Evolutionary conservation across 495 filamentous ascomycete genomes (phyloP).

Genomic region (Poronia punctata): DNA sequence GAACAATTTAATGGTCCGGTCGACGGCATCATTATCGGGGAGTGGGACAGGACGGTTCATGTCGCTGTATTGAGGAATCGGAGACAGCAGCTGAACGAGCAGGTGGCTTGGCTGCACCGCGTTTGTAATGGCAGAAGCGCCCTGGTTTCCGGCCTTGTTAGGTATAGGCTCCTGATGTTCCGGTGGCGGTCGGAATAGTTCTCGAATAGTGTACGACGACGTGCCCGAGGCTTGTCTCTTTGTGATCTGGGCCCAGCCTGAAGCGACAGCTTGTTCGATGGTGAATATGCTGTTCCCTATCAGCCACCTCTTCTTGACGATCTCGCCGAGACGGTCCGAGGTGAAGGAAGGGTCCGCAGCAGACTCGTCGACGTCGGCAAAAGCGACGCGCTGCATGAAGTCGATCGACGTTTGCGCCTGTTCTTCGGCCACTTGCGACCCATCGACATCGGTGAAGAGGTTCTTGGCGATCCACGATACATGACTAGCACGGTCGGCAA

Average conservation of each 20-base stretch:
- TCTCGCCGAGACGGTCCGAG: conserved; percentile 55
- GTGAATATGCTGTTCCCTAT: conserved; percentile 82
- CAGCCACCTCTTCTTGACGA: conserved; percentile 73
- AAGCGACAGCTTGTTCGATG: conserved; percentile 67
- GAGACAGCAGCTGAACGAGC: conserved; percentile 70
- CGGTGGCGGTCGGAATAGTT: conserved; percentile 60
- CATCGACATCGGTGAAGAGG: conserved; percentile 66
- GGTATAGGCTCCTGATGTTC: conserved; percentile 53
- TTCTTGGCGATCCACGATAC: conserved; percentile 90
- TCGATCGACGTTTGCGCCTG: conserved; percentile 91
- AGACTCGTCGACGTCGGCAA: conserved; percentile 72
- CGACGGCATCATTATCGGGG: conserved; percentile 73
- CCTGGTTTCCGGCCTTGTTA: conserved; percentile 26
- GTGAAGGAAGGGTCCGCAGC: conserved; percentile 59
- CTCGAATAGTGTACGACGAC: conserved; percentile 66
- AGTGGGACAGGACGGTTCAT: conserved; percentile 66
- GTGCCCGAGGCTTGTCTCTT: conserved; percentile 81
- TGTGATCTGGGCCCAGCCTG: conserved; percentile 71
- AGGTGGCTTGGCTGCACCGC: conserved; percentile 74
- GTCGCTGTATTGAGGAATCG: conserved; percentile 54
- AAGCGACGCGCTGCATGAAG: conserved; percentile 88
- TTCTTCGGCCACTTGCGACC: conserved; percentile 73
- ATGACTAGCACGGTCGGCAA: conserved; percentile 73
- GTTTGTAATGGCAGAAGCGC: conserved; percentile 34
- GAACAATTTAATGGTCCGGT: conserved; percentile 69